Evolutionary conservation across 768 basidiomycete species (phyloP).

Genomic region (Collybiopsis luxurians): DNA sequence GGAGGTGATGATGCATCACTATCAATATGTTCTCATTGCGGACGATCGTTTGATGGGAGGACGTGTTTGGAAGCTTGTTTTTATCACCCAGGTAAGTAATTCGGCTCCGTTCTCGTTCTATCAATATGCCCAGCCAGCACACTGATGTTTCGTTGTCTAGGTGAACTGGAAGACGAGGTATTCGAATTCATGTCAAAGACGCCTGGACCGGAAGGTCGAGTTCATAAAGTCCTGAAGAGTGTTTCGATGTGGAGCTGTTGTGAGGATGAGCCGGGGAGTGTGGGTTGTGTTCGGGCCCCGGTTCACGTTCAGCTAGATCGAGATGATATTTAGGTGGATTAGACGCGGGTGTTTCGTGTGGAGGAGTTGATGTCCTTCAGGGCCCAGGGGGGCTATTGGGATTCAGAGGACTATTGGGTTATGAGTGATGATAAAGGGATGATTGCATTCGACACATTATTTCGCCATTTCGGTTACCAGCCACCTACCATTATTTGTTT

Average conservation of each 20-base stretch:
- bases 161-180: conserved; percentile 33
- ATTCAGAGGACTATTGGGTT: too few relatives aligned
- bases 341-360: background rate
- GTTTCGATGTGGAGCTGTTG: conserved; percentile 49
- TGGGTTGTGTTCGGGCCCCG: conserved; percentile 28
- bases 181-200: conserved; percentile 41
- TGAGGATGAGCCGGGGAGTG: conserved; percentile 37
- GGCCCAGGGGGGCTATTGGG: too few relatives aligned
- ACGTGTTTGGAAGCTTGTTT: conserved; percentile 11
- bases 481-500: too few relatives aligned
- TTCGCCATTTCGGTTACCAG: too few relatives aligned
- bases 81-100: conserved; percentile 37
- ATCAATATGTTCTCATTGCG: conserved; percentile 19
- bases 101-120: background rate
- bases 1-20: background rate
- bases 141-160: conserved; percentile 16
- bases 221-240: conserved; percentile 28
- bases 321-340: background rate
- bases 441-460: too few relatives aligned
- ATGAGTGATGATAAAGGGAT: too few relatives aligned
- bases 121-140: background rate
- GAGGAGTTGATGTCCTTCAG: too few relatives aligned
- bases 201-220: conserved; percentile 28
- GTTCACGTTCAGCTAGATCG: conserved; percentile 8
- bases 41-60: conserved; percentile 6